Evolutionary conservation across 495 filamentous ascomycete species (phyloP).

Genomic region (Lophiostoma macrostomum): DNA sequence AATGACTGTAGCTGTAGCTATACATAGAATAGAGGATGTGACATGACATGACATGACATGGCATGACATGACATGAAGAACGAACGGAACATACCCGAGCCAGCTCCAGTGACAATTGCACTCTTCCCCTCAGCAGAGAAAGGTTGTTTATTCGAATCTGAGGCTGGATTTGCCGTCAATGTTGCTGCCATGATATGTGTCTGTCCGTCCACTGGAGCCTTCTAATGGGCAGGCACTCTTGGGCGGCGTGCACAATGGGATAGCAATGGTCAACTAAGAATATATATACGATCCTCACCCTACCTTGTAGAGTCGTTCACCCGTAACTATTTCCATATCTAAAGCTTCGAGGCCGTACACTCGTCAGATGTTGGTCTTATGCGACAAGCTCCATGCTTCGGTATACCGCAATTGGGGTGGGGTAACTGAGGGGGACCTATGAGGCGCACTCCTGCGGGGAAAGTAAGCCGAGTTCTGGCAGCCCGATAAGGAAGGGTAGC

Average conservation of each 20-base stretch:
- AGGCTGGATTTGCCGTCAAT: neutral
- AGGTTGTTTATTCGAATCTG: neutral
- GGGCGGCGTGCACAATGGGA: too few relatives aligned
- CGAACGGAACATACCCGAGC: conserved; percentile 63
- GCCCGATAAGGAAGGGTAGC: conserved; percentile 9
- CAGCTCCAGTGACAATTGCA: conserved; percentile 69
- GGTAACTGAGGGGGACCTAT: conserved; percentile 8
- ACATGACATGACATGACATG: conserved; percentile 1
- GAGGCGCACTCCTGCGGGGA: neutral
- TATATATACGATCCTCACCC: too few relatives aligned
- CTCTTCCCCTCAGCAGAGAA: conserved; percentile 50
- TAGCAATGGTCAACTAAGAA: too few relatives aligned
- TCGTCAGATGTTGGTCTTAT: too few relatives aligned
- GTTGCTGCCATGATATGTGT: conserved; percentile 16
- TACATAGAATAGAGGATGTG: too few relatives aligned
- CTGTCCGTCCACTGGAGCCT: too few relatives aligned
- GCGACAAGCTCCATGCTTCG: too few relatives aligned
- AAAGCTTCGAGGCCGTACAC: too few relatives aligned
- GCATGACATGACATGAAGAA: conserved; percentile 19
- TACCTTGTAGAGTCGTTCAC: too few relatives aligned
- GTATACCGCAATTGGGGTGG: conserved; percentile 13
- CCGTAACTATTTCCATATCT: too few relatives aligned
- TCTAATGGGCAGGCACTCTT: too few relatives aligned
- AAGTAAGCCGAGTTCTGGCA: conserved; percentile 1
- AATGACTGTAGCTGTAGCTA: too few relatives aligned